Conservation (phyloP, 2,329 filamentous ascomycete species). For the Diaporthe capsici region DNA sequence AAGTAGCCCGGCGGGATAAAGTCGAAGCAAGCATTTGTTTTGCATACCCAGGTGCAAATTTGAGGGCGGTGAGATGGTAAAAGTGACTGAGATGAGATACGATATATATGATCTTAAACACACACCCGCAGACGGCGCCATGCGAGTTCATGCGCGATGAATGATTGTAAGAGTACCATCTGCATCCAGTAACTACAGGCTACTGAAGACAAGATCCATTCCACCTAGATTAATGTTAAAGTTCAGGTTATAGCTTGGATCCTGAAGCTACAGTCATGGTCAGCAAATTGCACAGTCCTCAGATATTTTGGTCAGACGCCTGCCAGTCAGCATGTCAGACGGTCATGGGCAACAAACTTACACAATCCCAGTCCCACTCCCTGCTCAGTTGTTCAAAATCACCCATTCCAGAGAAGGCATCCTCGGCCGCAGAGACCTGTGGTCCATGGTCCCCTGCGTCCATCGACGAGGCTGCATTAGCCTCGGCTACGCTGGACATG, state of each 20-base stretch:
- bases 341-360: slow-evolving; percentile 35
- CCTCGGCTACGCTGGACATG: neutral
- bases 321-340: neutral
- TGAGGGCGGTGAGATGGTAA: neutral
- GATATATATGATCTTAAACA: neutral
- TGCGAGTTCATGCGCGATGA: neutral
- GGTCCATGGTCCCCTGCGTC: neutral
- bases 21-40: too few species aligned
- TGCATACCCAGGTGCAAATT: neutral
- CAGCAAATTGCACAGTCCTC: neutral
- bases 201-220: slow-evolving; percentile 40
- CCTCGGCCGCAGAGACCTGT: neutral
- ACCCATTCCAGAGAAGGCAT: neutral
- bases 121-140: neutral
- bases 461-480: neutral
- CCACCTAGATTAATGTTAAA: slow-evolving; percentile 43
- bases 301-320: neutral
- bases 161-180: neutral
- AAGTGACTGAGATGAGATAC: neutral
- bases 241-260: slow-evolving; percentile 44
- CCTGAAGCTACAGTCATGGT: slow-evolving; percentile 41
- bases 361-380: slow-evolving; percentile 46
- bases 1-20: too few species aligned
- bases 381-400: slow-evolving; percentile 19
- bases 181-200: neutral